These are phyloP conservation scores for Pterulicium gracile DNA, from an alignment of 1,284 basidiomycete species.

Conservation along the genomic window DNA sequence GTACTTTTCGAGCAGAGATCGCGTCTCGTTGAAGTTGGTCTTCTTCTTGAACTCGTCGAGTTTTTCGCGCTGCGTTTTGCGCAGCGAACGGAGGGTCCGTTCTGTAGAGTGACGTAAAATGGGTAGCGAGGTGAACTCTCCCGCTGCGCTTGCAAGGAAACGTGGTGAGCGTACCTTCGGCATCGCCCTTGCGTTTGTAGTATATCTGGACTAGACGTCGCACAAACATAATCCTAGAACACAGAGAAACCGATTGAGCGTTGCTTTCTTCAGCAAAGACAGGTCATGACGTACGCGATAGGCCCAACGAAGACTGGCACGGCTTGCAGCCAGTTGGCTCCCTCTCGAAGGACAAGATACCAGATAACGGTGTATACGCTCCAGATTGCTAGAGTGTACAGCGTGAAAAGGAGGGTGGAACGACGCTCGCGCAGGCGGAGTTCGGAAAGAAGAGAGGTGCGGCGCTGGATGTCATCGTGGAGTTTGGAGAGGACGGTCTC, in stretches of 20 bases:
- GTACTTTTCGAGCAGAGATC: constrained; percentile 85
- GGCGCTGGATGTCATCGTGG: constrained; percentile 57
- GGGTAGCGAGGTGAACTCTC: constrained; percentile 2
- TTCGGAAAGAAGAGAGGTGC: constrained; percentile 77
- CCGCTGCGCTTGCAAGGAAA: no score
- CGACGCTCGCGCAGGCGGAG: constrained; percentile 82
- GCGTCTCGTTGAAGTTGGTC: constrained; percentile 90
- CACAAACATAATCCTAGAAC: constrained; percentile 66
- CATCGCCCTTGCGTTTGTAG: constrained; percentile 77
- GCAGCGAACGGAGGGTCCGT: constrained; percentile 64
- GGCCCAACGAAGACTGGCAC: constrained; percentile 64
- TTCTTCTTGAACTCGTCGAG: constrained; percentile 97
- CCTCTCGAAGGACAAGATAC: constrained; percentile 52
- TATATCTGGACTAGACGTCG: constrained; percentile 79
- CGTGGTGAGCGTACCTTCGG: constrained; percentile 58
- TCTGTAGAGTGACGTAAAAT: constrained; percentile 35
- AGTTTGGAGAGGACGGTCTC: constrained; percentile 56
- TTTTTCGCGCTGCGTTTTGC: constrained; percentile 76
- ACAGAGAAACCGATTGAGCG: constrained; percentile 8
- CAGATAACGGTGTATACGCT: constrained; percentile 71
- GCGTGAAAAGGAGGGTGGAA: constrained; percentile 68
- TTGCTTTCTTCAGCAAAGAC: constrained; percentile 3
- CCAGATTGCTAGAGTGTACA: constrained; percentile 80
- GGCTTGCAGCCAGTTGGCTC: constrained; percentile 36
- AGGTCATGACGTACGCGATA: constrained; percentile 51